Evolutionary conservation across 345 rosid genomes (phyloP).

Genomic region (Carallia pectinifolia): DNA sequence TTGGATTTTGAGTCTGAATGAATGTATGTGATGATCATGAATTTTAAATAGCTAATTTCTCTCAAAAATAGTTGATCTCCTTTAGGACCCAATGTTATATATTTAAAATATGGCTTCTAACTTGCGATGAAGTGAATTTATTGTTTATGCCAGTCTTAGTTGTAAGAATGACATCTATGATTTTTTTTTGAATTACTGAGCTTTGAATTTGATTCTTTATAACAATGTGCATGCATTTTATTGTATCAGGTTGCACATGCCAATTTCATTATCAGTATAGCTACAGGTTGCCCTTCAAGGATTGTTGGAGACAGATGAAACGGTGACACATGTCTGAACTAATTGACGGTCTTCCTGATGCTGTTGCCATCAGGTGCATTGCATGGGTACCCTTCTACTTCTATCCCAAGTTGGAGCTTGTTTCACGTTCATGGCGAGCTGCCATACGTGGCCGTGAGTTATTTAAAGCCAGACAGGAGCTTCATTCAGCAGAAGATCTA

Average conservation of each 20-base stretch:
- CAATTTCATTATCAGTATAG: neutral
- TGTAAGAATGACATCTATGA: neutral
- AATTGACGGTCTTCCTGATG: constrained; percentile 91
- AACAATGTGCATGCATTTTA: constrained; percentile 1
- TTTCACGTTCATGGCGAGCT: constrained; percentile 85
- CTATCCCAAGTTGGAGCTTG: constrained; percentile 80
- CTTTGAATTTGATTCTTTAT: constrained; percentile 6
- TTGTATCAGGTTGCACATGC: constrained; percentile 28
- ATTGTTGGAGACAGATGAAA: constrained; percentile 36
- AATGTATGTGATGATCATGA: neutral
- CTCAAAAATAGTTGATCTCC: no score
- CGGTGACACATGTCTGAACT: constrained; percentile 68
- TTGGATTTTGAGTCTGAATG: neutral
- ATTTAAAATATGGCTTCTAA: no score
- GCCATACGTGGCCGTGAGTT: constrained; percentile 73
- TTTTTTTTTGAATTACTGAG: neutral
- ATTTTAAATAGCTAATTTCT: neutral
- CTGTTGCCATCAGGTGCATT: constrained; percentile 89
- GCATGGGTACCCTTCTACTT: constrained; percentile 76
- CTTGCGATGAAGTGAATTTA: no score
- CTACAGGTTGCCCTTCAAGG: constrained; percentile 19
- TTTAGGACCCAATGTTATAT: no score
- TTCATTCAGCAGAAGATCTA: constrained; percentile 63
- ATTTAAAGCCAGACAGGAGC: constrained; percentile 68
- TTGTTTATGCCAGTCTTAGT: no score